Conservation (phyloP, 2,329 filamentous ascomycete genomes). For the Aspergillus thermomutatus region DNA sequence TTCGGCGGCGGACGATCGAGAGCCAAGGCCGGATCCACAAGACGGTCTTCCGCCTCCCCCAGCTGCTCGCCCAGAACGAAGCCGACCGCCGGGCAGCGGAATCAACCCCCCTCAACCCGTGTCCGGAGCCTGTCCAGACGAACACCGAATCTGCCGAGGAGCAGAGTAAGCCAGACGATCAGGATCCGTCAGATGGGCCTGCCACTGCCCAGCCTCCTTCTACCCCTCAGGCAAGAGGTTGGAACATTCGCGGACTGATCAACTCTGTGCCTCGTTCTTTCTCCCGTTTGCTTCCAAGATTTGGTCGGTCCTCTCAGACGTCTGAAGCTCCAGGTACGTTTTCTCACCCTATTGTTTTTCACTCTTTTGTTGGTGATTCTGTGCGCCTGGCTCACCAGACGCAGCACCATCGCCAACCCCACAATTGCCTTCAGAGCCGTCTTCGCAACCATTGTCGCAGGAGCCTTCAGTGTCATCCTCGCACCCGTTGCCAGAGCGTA, state of each 20-base stretch:
- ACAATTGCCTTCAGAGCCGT: background rate
- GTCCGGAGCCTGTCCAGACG: conserved; percentile 8
- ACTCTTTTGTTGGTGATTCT: background rate
- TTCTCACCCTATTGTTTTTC: background rate
- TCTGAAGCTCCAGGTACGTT: conserved; percentile 14
- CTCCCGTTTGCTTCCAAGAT: conserved; percentile 21
- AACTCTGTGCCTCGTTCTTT: conserved; percentile 30
- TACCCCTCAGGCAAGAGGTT: conserved; percentile 25
- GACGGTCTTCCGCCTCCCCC: conserved; percentile 33
- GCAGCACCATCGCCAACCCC: background rate
- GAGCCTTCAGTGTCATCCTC: background rate
- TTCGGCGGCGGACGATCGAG: conserved; percentile 27
- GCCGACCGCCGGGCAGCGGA: conserved; percentile 21
- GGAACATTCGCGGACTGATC: conserved; percentile 29
- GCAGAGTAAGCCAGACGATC: background rate
- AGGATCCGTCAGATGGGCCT: conserved; percentile 2
- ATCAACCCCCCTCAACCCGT: conserved; percentile 3
- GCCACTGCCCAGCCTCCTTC: conserved; percentile 9
- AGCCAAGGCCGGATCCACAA: conserved; percentile 29
- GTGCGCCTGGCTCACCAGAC: background rate
- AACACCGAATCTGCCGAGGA: conserved; percentile 8
- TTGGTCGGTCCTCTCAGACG: conserved; percentile 14
- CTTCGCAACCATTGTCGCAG: background rate
- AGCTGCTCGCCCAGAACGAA: conserved; percentile 30
- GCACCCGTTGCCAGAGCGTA: conserved; percentile 7